phyloP scores from a whole-genome alignment of 2,329 filamentous ascomycete species.

The Penicillium sp. region DNA sequence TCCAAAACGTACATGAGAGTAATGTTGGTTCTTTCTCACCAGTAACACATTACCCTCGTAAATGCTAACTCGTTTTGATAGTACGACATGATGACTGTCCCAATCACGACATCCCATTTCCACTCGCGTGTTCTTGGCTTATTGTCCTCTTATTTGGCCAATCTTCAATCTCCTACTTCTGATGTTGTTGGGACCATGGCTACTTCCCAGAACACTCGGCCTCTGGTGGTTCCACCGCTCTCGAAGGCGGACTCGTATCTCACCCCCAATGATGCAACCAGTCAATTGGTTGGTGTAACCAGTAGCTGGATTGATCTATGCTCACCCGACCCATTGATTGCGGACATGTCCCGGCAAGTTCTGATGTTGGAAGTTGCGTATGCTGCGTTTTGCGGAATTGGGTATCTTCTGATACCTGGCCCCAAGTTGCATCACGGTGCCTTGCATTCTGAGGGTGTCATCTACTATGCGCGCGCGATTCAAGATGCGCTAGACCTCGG shows the following conservation, averaged over 20 bases:
- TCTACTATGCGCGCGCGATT: constrained; percentile 75
- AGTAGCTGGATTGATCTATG: constrained; percentile 89
- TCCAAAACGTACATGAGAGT: constrained; percentile 50
- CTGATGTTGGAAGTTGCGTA: constrained; percentile 86
- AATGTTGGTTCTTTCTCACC: constrained; percentile 35
- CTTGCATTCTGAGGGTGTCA: constrained; percentile 42
- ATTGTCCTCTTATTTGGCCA: constrained; percentile 45
- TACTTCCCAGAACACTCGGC: constrained; percentile 35
- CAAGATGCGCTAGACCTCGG: constrained; percentile 68
- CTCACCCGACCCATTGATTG: constrained; percentile 70
- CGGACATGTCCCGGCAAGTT: constrained; percentile 79
- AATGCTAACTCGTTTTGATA: constrained; percentile 22
- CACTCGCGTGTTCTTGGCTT: constrained; percentile 50
- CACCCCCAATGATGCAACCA: constrained; percentile 70
- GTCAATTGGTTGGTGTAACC: constrained; percentile 66
- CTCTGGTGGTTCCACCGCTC: constrained; percentile 36
- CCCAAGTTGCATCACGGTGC: constrained; percentile 58
- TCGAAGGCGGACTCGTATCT: constrained; percentile 50
- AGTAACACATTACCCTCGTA: background rate
- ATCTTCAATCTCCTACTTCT: constrained; percentile 31
- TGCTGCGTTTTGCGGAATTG: constrained; percentile 86
- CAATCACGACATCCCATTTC: constrained; percentile 54
- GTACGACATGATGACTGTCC: constrained; percentile 59
- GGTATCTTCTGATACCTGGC: constrained; percentile 71
- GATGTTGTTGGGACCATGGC: constrained; percentile 33